Evolutionary conservation across 2,329 filamentous ascomycete species (phyloP).

Genomic region (Talaromyces sp.): DNA sequence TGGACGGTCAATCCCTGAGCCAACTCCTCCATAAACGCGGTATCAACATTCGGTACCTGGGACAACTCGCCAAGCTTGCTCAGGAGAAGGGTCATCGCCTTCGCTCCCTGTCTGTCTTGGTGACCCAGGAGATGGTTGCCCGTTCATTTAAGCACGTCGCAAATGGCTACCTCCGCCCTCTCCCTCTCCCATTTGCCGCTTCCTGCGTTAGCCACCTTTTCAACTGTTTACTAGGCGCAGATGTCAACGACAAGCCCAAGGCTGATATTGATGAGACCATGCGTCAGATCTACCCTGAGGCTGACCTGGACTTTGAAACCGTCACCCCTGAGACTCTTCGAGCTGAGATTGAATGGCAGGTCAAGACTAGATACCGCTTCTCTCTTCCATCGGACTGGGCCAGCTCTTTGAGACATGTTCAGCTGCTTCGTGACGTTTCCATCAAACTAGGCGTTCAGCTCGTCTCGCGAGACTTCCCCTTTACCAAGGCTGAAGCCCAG

Average conservation of each 20-base stretch:
- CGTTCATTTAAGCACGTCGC: slow-evolving; percentile 92
- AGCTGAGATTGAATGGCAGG: slow-evolving; percentile 65
- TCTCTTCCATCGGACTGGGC: slow-evolving; percentile 65
- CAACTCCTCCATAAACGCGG: slow-evolving; percentile 90
- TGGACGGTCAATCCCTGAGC: slow-evolving; percentile 92
- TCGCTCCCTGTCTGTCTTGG: slow-evolving; percentile 69
- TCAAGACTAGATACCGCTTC: slow-evolving; percentile 70
- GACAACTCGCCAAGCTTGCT: slow-evolving; percentile 68
- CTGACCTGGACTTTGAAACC: slow-evolving; percentile 74
- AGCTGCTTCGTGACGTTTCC: slow-evolving; percentile 82
- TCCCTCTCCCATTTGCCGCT: slow-evolving; percentile 75
- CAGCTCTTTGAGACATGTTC: slow-evolving; percentile 63
- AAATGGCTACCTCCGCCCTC: slow-evolving; percentile 69
- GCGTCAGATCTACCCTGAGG: slow-evolving; percentile 71
- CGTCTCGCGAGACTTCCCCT: slow-evolving; percentile 70
- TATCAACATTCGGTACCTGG: slow-evolving; percentile 96
- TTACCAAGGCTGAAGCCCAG: slow-evolving; percentile 46
- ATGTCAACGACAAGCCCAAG: slow-evolving; percentile 69
- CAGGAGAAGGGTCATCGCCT: slow-evolving; percentile 65
- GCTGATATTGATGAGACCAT: slow-evolving; percentile 72
- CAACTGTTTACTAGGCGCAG: slow-evolving; percentile 82
- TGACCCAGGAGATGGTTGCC: slow-evolving; percentile 89
- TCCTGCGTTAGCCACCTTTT: slow-evolving; percentile 79
- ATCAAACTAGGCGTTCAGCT: slow-evolving; percentile 89
- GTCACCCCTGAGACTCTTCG: slow-evolving; percentile 69